Conservation (phyloP, 148 eudicot genomes). For the Amaranthus palmeri region DNA sequence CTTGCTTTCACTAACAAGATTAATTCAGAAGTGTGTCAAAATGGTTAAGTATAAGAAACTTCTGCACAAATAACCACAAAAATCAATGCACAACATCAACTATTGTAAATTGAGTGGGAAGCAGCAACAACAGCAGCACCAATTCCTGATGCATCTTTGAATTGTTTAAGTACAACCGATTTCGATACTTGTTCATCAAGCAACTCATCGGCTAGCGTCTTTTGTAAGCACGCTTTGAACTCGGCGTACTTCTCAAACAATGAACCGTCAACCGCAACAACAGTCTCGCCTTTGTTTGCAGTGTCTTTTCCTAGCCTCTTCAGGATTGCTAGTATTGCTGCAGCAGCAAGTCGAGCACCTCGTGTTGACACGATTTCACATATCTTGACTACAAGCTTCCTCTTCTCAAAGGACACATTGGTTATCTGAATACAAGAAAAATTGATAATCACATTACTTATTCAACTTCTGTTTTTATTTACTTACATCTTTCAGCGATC, state of each 20-base stretch:
- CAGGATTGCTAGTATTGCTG: slow-evolving; percentile 72
- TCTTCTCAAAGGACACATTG: slow-evolving; percentile 25
- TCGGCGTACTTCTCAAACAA: slow-evolving; percentile 56
- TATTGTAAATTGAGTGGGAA: slow-evolving; percentile 50
- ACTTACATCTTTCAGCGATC: background rate
- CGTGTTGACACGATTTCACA: slow-evolving; percentile 69
- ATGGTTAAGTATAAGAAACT: background rate
- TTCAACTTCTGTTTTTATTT: too few relatives aligned
- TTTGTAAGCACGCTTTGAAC: slow-evolving; percentile 53
- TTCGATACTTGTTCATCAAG: slow-evolving; percentile 42
- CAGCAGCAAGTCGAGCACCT: slow-evolving; percentile 85
- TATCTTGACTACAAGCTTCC: slow-evolving; percentile 50
- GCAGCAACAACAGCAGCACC: slow-evolving; percentile 93
- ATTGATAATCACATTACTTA: background rate
- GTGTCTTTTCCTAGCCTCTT: slow-evolving; percentile 63
- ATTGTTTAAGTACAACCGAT: slow-evolving; percentile 43
- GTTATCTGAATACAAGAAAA: slow-evolving; percentile 7
- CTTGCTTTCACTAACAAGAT: background rate
- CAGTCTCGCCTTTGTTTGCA: slow-evolving; percentile 37
- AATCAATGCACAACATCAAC: slow-evolving; percentile 12
- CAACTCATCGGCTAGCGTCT: slow-evolving; percentile 51
- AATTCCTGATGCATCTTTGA: slow-evolving; percentile 76
- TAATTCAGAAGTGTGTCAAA: background rate
- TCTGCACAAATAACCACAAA: background rate
- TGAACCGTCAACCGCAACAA: slow-evolving; percentile 76